These are phyloP conservation scores for Annulohypoxylon bovei DNA, from an alignment of 495 filamentous ascomycete genomes.

Conservation along the genomic window DNA sequence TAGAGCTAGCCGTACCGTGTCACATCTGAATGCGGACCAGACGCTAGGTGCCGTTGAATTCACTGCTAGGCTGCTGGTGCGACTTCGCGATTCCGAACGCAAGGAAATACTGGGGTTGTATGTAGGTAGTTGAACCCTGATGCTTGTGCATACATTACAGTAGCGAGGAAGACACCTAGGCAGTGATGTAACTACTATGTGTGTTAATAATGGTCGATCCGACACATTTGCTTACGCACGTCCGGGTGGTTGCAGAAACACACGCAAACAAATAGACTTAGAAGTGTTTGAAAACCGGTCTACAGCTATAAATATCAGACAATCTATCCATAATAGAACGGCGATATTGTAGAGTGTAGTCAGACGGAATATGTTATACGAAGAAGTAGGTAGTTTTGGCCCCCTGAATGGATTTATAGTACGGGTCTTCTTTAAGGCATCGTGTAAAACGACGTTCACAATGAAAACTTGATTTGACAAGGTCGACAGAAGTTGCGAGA, in stretches of 20 bases:
- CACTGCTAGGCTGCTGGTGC: constrained; percentile 14
- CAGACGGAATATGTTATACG: not conserved
- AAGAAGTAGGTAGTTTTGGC: not conserved
- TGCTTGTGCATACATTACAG: constrained; percentile 2
- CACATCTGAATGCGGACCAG: constrained; percentile 1
- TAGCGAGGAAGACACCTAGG: constrained; percentile 15
- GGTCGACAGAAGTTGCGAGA: too few relatives aligned
- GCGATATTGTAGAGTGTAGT: not conserved
- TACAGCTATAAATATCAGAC: not conserved
- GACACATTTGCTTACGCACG: constrained; percentile 16
- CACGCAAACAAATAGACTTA: not conserved
- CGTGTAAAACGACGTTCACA: constrained; percentile 29
- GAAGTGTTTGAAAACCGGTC: not conserved
- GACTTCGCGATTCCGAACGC: constrained; percentile 25
- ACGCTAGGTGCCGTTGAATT: constrained; percentile 12
- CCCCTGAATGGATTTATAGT: not conserved
- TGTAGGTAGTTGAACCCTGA: too few relatives aligned
- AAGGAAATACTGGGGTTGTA: constrained; percentile 8
- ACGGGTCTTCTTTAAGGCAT: constrained; percentile 38
- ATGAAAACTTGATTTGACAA: constrained; percentile 70
- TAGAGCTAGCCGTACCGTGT: constrained; percentile 4
- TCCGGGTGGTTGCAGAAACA: constrained; percentile 46
- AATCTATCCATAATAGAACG: constrained; percentile 41
- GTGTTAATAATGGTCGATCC: constrained; percentile 8
- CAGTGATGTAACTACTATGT: constrained; percentile 26